Evolutionary conservation across 345 rosid species (phyloP), one percentile per base, ranked within the genome.

Genomic region (Draba incana): DNA sequence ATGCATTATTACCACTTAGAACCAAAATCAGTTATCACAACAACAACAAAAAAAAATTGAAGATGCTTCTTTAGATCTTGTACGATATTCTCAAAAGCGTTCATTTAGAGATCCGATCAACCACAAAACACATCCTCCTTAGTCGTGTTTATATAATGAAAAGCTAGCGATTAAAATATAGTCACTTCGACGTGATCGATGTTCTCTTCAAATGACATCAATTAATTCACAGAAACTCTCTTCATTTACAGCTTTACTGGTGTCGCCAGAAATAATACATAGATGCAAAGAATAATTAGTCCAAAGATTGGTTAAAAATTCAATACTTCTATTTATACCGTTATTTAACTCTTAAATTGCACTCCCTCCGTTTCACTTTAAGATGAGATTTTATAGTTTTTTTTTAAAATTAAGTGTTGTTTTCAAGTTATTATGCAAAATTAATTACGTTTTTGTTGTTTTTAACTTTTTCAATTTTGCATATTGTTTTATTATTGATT

Each of bases 91-190:
- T 69, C 24, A 30, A 49, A 49, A 30, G 5, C 42, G 6, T 51
- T 60, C 12, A 2, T 4, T 60, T 60, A 60, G 45, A 60, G 74
- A 70, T 70, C 61, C 20, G 54, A 70, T 70, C 68, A 51, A 61
- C 35, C 37, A 61, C 16, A 6, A 41, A 57, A 30, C 68, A 61
- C 61, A 70, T 60, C 45, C 53, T 28, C 44, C 12, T 4, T 16
- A 41, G 23, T 59, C 15, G 23, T 24, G 1, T 28, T 13, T 58
- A 16, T 20, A 49, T 69, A 14, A 48, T 47, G 11, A 37, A 68
- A 6, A 47, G 3, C 42, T 10, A 10, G 48, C 14, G 28, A 67
- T 67, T 44, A 33, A 7, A 10, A 39, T 43, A 54, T 43, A 12
- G 37, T 6, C 37, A 16, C 6, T 13, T 31, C 20, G 38, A 44